These are phyloP conservation scores for Candida parachauliodes DNA, from an alignment of 805 yeast genomes.

Conservation along the genomic window DNA sequence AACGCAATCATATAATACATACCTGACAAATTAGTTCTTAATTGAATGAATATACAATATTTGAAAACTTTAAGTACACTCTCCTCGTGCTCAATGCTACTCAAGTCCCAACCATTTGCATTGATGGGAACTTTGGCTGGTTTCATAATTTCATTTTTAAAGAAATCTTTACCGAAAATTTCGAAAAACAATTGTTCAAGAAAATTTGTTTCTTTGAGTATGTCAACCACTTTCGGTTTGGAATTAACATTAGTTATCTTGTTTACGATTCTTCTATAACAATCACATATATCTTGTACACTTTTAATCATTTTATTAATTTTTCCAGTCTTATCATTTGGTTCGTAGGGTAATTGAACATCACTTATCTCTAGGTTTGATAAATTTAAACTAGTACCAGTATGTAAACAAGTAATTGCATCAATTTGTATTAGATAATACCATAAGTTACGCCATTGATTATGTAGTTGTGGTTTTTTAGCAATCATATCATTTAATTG, in stretches of 20 bases:
- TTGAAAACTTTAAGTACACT: slow-evolving; percentile 32
- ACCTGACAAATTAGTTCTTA: slow-evolving; percentile 38
- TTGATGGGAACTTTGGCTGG: slow-evolving; percentile 19
- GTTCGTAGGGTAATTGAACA: slow-evolving; percentile 24
- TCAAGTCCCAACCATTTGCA: slow-evolving; percentile 14
- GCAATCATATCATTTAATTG: slow-evolving; percentile 26
- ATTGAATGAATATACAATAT: slow-evolving; percentile 31
- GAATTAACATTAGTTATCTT: slow-evolving; percentile 17
- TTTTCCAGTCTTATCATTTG: slow-evolving; percentile 14
- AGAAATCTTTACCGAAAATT: slow-evolving; percentile 40
- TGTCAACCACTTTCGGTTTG: slow-evolving; percentile 32
- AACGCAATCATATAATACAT: slow-evolving; percentile 39
- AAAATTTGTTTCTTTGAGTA: slow-evolving; percentile 31
- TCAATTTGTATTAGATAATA: slow-evolving; percentile 25
- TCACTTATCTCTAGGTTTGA: slow-evolving; percentile 28
- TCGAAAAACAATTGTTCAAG: slow-evolving; percentile 33
- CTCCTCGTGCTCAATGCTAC: slow-evolving; percentile 24
- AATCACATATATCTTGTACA: slow-evolving; percentile 17
- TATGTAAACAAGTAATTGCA: slow-evolving; percentile 28
- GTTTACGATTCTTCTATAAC: slow-evolving; percentile 27
- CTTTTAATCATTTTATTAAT: slow-evolving; percentile 12
- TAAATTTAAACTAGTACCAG: slow-evolving; percentile 29
- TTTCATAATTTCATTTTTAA: slow-evolving; percentile 33
- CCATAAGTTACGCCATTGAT: slow-evolving; percentile 39
- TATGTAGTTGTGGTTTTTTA: slow-evolving; percentile 21